Evolutionary conservation across 202 grass and related monocot species (phyloP).

Genomic region (Panicum virgatum): DNA sequence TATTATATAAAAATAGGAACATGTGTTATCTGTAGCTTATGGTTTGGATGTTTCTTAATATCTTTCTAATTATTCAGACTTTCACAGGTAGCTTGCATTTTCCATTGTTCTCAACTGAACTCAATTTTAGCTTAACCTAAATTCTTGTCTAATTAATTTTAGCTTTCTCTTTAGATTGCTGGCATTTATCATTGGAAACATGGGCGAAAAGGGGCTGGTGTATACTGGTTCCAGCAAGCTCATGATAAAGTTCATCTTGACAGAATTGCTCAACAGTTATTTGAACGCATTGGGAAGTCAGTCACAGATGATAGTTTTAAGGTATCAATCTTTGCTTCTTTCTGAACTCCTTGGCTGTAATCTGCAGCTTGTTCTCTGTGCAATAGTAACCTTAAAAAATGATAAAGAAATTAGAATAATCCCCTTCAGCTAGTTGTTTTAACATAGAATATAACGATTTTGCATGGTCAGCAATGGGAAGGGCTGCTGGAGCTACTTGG

Average conservation of each 20-base stretch:
- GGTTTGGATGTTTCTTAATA: constrained; percentile 30
- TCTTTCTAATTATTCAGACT: constrained; percentile 2
- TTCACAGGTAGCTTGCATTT: neutral
- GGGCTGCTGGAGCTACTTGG: constrained; percentile 90
- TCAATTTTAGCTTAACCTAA: neutral
- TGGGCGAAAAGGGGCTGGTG: constrained; percentile 80
- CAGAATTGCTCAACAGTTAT: constrained; percentile 92
- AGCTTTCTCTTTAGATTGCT: constrained; percentile 56
- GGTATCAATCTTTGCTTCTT: constrained; percentile 46
- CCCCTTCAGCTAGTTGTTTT: neutral
- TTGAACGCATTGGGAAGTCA: constrained; percentile 81
- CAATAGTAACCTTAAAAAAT: neutral
- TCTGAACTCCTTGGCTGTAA: constrained; percentile 17
- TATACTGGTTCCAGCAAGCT: constrained; percentile 98
- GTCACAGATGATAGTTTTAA: constrained; percentile 92
- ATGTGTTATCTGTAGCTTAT: neutral
- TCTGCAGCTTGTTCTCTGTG: neutral
- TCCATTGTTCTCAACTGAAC: neutral
- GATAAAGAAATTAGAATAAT: neutral
- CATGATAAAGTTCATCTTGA: constrained; percentile 69
- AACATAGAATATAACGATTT: constrained; percentile 38
- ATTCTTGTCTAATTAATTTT: constrained; percentile 23
- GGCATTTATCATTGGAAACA: constrained; percentile 96
- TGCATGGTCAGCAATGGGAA: constrained; percentile 86
- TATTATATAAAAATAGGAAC: neutral